Conservation (phyloP, 192 early-diverging fungal species). For the Allomyces macrogynus region DNA sequence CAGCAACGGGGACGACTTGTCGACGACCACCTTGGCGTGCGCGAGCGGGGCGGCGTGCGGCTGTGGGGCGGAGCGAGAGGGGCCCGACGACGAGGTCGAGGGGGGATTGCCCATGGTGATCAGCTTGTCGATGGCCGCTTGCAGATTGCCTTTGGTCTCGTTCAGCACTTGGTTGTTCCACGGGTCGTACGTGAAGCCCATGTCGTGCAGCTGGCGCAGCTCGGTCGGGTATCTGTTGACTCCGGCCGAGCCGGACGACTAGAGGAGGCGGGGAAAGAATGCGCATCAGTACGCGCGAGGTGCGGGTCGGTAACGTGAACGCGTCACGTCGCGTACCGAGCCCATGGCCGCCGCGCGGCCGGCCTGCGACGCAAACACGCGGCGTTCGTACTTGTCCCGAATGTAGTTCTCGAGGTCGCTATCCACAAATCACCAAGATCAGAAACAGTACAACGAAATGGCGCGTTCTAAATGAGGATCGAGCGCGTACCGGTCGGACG, state of each 20-base stretch:
- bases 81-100: neutral
- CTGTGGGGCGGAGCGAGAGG: neutral
- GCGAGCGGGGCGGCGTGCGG: neutral
- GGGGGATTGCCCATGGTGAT: neutral
- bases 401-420: slow-evolving; percentile 75
- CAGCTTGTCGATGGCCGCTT: slow-evolving; percentile 47
- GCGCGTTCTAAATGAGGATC: neutral
- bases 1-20: neutral
- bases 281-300: neutral
- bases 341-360: slow-evolving; percentile 2
- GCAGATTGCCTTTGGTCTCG: slow-evolving; percentile 47
- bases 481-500: slow-evolving; percentile 25
- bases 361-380: slow-evolving; percentile 31
- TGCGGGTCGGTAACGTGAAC: neutral
- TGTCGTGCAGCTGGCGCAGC: slow-evolving; percentile 29
- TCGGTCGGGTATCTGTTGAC: slow-evolving; percentile 5
- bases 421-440: slow-evolving; percentile 2
- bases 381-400: slow-evolving; percentile 77
- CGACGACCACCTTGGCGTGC: neutral
- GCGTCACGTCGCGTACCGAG: neutral
- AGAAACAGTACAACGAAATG: neutral
- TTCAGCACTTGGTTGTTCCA: slow-evolving; percentile 45
- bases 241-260: slow-evolving; percentile 7
- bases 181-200: slow-evolving; percentile 69
- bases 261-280: neutral